Percentiles rank a stretch among this genome's conserved stretches.
These are phyloP conservation scores for Emergomyces africanus DNA, from an alignment of 2,329 filamentous ascomycete genomes.

Conservation along the genomic window DNA sequence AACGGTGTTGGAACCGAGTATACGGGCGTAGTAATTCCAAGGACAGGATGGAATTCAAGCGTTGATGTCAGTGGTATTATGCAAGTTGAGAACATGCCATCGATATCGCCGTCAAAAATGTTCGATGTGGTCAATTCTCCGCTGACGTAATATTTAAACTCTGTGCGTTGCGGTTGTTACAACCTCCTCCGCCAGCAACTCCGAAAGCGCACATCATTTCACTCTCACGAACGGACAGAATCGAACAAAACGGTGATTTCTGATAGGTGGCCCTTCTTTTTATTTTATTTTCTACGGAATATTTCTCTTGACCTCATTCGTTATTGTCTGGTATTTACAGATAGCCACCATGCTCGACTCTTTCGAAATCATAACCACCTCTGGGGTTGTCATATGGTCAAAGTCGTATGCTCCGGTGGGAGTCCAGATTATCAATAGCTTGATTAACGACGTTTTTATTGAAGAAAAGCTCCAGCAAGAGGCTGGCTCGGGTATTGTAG, in stretches of 20 bases:
- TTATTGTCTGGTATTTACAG: background rate
- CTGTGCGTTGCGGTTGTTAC: too few species aligned
- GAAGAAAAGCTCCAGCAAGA: conserved; percentile 66
- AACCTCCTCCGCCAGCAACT: too few species aligned
- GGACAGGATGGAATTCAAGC: background rate
- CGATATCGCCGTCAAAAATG: conserved; percentile 1
- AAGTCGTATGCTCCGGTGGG: conserved; percentile 70
- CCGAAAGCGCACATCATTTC: background rate
- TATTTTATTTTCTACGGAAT: background rate
- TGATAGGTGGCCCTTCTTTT: background rate
- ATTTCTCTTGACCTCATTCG: background rate
- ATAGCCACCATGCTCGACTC: conserved; percentile 68
- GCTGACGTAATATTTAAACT: background rate
- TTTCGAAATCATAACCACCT: conserved; percentile 93
- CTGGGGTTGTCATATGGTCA: conserved; percentile 94
- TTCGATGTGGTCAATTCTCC: background rate
- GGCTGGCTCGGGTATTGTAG: conserved; percentile 46
- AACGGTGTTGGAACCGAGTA: background rate
- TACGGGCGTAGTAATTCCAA: background rate
- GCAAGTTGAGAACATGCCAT: background rate
- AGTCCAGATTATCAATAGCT: conserved; percentile 75
- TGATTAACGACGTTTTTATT: conserved; percentile 95
- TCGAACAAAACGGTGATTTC: background rate
- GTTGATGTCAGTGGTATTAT: too few species aligned
- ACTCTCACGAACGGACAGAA: background rate